Base-by-base conservation (phyloP, 2,329 filamentous ascomycete genomes). In the Orbilia brochopaga region DNA sequence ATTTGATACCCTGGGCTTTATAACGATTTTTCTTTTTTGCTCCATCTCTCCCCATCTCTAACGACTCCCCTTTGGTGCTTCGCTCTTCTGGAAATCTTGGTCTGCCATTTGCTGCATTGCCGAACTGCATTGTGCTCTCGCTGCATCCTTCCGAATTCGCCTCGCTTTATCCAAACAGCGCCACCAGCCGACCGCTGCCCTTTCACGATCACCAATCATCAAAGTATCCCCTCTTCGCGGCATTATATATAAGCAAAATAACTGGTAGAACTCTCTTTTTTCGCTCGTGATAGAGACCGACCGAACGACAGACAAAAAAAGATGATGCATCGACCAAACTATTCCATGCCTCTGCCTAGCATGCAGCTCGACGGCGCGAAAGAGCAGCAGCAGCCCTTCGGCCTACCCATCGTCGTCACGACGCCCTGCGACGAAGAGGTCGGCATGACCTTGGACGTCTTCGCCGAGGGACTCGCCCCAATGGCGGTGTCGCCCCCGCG, bases 401-500 rank as follows among this genome's bases (percentile, higher is more conserved):
- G 69, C 21, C 69, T 61, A 1, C 52, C 62, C 8, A 73, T 73
- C 35, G 37, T 73, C 35, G 62, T 73, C 17, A 73, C 61, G 1
- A 73, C 69, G 1, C 69, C 69, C 2, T 73, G 58, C 55, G 62
- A 73, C 19, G 69, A 73, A 23, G 37, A 44, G 21, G 48, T 72
- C 21, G 24, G 46, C 15, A 54, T 32, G 17, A 27, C 69, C 15
- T 73, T 66, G 19, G 61, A 73, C 37, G n/a, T 23, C 8, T 57
- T 65, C 24, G 30, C 48, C 4, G 50, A 61, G 21, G 69, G 61
- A 23, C 60, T 73, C 37, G 60, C 69, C 40, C 69, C 69, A 5
- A 73, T 73, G 69, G 50, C 75, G 54, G 64, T 75, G 21, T 75
- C 74, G 2, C 70, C 75, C 15, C 76, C 76, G 8, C 69, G 72